A percentile compares a stretch with the other conserved stretches of the same genome.
phyloP scores from a whole-genome alignment of 257 asterid genomes.

The Solanum lycopersicoides region DNA sequence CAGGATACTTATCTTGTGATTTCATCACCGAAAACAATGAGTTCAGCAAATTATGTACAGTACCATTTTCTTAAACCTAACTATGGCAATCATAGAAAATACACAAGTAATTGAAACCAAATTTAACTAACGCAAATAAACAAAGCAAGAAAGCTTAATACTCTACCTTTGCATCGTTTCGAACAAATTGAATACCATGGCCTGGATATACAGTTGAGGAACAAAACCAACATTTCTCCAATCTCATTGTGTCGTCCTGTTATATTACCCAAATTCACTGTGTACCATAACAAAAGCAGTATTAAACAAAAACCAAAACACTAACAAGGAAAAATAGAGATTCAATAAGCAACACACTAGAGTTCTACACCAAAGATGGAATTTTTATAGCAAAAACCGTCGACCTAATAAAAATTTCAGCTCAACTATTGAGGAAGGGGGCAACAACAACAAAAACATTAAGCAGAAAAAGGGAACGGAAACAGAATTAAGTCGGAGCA shows the following conservation, averaged over 20 bases:
- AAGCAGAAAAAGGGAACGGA: not conserved
- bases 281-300: not conserved
- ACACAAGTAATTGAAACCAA: not conserved
- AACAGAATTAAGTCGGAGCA: not conserved
- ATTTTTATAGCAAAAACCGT: not conserved
- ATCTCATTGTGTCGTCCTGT: constrained; percentile 45
- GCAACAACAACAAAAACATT: not conserved
- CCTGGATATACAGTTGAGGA: constrained; percentile 81
- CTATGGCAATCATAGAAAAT: not conserved
- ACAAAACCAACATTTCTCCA: constrained; percentile 94
- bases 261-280: not conserved
- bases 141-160: not conserved
- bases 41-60: not conserved
- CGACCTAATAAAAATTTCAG: not conserved
- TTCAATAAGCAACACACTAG: not conserved
- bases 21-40: not conserved
- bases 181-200: constrained; percentile 84
- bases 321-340: not conserved
- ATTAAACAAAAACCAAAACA: not conserved
- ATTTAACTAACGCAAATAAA: not conserved
- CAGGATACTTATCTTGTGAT: not conserved
- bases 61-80: not conserved
- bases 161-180: constrained; percentile 79
- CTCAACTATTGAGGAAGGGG: not conserved
- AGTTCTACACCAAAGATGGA: not conserved